Base-by-base conservation (phyloP, 73 alveolate genomes). In the Paramecium tetraurelia region DNA sequence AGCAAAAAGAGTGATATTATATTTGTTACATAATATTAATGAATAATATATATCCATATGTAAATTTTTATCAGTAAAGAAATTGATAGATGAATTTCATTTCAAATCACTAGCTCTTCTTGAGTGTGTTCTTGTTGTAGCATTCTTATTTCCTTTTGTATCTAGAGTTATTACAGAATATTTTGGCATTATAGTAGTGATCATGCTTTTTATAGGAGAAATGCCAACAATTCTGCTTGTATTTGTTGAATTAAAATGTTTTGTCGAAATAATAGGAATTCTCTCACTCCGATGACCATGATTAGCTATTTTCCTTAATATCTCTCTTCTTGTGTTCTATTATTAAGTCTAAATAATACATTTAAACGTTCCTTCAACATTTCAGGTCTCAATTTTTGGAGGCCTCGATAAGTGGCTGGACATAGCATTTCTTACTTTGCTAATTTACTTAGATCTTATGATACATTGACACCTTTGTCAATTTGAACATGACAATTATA, bases 401-500 rank as follows among this genome's bases (percentile, higher is more conserved):
- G 24, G 6, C 84, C 84, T 68, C 12, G 24, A 31, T 31, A 31
- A 3, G 12, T 31, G 6, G 50, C 27, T 2, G 40, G 40, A 31
- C 84, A 31, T 31, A 68, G 10, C 46, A 31, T 21, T 68, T 68
- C 84, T 31, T 31, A 27, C 38, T 75, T 21, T 33, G 87, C 87
- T 40, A 75, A 36, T 44, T 75, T 75, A 36, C 59, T 33, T 0
- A 75, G 18, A 36, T 75, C 87, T 75, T 75, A 40, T 16, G 18
- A 16, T 2, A 75, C 87, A 75, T 75, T 75, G 12, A 75, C 87
- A 5, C 87, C 87, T 75, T 75, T 75, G 18, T 75, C 87, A 40
- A 75, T 75, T 21, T 75, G 4, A 20, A 75, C 5, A 75, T 75
- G 87, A 75, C 87, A 75, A 33, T 29, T 44, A 75, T 75, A 75